Conservation (phyloP, 1,284 basidiomycete species). For the Heterobasidion occidentale region DNA sequence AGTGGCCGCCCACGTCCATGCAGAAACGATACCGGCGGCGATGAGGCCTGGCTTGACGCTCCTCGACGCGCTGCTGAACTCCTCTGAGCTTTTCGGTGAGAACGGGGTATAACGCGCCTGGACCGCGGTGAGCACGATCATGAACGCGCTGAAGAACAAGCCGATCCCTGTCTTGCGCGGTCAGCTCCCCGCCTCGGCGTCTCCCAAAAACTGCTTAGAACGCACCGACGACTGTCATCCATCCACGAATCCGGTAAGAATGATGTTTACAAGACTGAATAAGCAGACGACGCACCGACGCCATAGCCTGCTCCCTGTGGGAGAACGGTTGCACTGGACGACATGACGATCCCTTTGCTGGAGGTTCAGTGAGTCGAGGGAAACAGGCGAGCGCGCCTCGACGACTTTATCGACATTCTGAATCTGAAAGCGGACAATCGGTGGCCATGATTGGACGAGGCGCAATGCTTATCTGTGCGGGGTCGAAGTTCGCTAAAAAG, state of each 20-base stretch:
- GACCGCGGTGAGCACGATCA: slow-evolving; percentile 62
- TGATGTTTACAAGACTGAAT: slow-evolving; percentile 1
- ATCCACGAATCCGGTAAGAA: not conserved
- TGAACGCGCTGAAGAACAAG: slow-evolving; percentile 75
- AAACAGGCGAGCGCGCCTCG: no score
- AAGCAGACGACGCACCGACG: slow-evolving; percentile 49
- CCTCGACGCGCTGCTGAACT: slow-evolving; percentile 78
- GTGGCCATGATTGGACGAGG: no score
- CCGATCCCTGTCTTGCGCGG: slow-evolving; percentile 53
- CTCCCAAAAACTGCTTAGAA: slow-evolving; percentile 1
- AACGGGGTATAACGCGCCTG: slow-evolving; percentile 70
- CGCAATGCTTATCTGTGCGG: no score
- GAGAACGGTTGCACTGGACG: slow-evolving; percentile 19
- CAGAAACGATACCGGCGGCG: slow-evolving; percentile 82
- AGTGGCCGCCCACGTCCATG: slow-evolving; percentile 81
- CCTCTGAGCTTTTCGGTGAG: slow-evolving; percentile 65
- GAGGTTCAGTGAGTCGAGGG: no score
- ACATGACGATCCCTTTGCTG: not conserved
- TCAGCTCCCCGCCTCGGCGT: not conserved
- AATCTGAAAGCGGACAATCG: no score
- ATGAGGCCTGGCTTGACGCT: slow-evolving; percentile 87
- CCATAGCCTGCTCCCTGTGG: slow-evolving; percentile 77
- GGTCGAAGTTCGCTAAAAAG: no score
- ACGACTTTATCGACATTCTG: no score
- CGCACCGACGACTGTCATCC: slow-evolving; percentile 41